Evolutionary conservation across 148 eudicot genomes (phyloP).

Genomic region (Nepenthes mirabilis): DNA sequence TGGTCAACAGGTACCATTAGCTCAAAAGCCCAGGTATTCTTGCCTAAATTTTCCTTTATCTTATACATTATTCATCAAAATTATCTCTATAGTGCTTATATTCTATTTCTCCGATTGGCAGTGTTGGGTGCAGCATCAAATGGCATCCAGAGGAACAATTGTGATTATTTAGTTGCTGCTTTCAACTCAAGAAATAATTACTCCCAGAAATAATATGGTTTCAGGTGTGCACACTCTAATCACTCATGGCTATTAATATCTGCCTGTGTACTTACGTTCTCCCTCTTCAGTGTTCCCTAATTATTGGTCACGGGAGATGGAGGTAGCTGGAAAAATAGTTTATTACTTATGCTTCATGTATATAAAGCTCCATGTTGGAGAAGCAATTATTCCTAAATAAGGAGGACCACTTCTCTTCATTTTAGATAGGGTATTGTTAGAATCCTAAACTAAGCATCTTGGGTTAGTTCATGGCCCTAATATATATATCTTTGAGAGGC

Average conservation of each 20-base stretch:
- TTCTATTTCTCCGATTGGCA: constrained; percentile 11
- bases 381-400: no score
- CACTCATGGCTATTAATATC: neutral
- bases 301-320: no score
- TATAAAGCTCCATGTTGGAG: no score
- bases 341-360: no score
- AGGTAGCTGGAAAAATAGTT: no score
- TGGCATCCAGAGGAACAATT: constrained; percentile 37
- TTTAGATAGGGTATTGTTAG: no score
- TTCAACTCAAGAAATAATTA: neutral
- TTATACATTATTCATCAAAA: neutral
- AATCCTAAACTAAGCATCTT: no score
- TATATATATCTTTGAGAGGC: no score
- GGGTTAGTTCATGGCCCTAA: no score
- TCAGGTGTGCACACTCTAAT: neutral
- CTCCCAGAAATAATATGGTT: neutral
- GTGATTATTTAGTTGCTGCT: neutral
- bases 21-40: constrained; percentile 27
- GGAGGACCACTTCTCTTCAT: no score
- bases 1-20: constrained; percentile 53
- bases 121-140: constrained; percentile 65
- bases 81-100: neutral
- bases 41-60: constrained; percentile 2
- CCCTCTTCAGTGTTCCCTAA: no score
- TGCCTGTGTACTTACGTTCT: no score